A percentile compares a stretch with the other conserved stretches of the same genome.
phyloP scores from a whole-genome alignment of 805 yeast genomes.

The Metschnikowia orientalis region DNA sequence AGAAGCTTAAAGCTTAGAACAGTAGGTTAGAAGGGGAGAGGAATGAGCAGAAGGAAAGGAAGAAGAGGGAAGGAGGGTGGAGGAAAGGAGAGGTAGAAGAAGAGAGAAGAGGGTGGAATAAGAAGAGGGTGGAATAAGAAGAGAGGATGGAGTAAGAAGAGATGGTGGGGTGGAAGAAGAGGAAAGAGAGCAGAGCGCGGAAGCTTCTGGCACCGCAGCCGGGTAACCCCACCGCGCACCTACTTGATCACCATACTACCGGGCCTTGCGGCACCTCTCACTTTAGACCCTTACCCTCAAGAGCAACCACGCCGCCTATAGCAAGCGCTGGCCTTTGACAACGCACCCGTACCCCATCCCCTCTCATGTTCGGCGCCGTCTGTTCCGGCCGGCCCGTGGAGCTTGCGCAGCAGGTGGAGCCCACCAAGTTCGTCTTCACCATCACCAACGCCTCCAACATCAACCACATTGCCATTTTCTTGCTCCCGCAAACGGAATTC shows the following conservation, averaged over 20 bases:
- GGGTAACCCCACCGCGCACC: no score
- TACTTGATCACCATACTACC: no score
- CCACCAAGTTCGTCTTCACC: conserved; percentile 59
- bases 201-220: no score
- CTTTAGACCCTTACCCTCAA: no score
- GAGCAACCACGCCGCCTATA: neutral
- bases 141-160: no score
- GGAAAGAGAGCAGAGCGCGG: no score
- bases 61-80: neutral
- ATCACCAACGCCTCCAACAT: conserved; percentile 61
- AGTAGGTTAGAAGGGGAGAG: neutral
- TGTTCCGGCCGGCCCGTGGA: conserved; percentile 67
- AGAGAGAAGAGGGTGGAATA: conserved; percentile 2
- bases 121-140: conserved; percentile 2
- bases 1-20: no score
- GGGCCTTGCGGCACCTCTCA: no score
- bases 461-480: conserved; percentile 77
- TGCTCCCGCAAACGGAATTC: conserved; percentile 72
- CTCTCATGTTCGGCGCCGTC: conserved; percentile 64
- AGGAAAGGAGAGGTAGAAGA: conserved; percentile 12
- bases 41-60: neutral
- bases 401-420: conserved; percentile 62
- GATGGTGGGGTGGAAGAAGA: no score
- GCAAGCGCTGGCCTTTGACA: neutral
- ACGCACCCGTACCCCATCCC: neutral